phyloP scores from a whole-genome alignment of 176 grass and related monocot species.

The Neostapfia colusana region DNA sequence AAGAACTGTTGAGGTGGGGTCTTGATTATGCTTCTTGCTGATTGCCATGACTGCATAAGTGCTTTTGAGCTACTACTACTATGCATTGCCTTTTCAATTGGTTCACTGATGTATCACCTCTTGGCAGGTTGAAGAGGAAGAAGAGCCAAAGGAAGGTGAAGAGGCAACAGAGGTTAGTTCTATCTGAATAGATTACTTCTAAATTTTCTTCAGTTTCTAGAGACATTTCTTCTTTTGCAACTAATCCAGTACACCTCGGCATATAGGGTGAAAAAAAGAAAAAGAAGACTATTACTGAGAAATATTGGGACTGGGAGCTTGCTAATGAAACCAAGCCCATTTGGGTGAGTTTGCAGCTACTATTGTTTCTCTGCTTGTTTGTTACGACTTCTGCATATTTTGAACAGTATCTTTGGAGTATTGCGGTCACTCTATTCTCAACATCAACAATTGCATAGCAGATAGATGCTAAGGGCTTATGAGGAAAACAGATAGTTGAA shows the following conservation, averaged over 20 bases:
- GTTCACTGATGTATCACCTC: not conserved
- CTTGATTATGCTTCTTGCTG: slow-evolving; percentile 8
- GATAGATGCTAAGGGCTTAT: not conserved
- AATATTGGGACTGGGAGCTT: slow-evolving; percentile 94
- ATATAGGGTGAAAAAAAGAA: slow-evolving; percentile 69
- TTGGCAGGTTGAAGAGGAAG: slow-evolving; percentile 59
- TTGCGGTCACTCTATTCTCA: not conserved
- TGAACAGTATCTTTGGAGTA: slow-evolving; percentile 1
- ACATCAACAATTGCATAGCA: not conserved
- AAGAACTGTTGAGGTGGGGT: slow-evolving; percentile 63
- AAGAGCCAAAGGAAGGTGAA: slow-evolving; percentile 71
- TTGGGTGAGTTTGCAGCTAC: slow-evolving; percentile 54
- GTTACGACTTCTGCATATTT: not conserved
- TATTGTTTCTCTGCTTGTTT: not conserved
- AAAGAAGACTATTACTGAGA: slow-evolving; percentile 77
- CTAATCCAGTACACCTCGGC: not conserved
- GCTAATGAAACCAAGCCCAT: slow-evolving; percentile 88
- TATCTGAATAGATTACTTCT: not conserved
- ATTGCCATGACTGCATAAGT: not conserved
- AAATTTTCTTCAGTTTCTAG: not conserved
- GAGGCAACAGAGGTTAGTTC: slow-evolving; percentile 50
- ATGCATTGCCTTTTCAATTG: not conserved
- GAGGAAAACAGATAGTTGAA: slow-evolving; percentile 22
- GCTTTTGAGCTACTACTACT: not conserved
- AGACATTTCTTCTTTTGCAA: not conserved